These are phyloP conservation scores for Alternaria triticina DNA, from an alignment of 2,329 filamentous ascomycete species.

Conservation along the genomic window DNA sequence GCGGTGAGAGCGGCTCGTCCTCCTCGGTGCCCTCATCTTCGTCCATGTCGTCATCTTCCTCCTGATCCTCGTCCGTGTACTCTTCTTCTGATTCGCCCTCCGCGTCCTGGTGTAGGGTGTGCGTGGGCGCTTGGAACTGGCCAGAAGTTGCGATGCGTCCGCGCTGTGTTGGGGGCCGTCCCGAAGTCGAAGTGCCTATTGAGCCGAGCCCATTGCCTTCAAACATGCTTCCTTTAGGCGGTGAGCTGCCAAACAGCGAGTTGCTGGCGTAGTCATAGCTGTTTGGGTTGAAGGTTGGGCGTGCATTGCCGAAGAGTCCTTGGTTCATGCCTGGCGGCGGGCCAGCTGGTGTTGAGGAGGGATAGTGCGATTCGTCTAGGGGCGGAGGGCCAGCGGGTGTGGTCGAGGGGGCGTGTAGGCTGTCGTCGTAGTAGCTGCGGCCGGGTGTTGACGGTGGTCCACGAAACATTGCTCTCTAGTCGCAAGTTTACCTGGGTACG, in stretches of 20 bases:
- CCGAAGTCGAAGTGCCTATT: slow-evolving; percentile 37
- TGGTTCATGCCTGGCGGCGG: slow-evolving; percentile 54
- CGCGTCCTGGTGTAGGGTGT: slow-evolving; percentile 20
- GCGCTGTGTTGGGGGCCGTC: slow-evolving; percentile 36
- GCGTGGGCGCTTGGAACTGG: slow-evolving; percentile 43
- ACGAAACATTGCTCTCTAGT: slow-evolving; percentile 41
- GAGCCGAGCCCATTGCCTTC: slow-evolving; percentile 36
- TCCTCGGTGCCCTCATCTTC: slow-evolving; percentile 48
- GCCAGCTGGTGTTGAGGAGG: slow-evolving; percentile 64
- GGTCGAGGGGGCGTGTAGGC: slow-evolving; percentile 55
- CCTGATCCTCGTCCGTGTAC: slow-evolving; percentile 33
- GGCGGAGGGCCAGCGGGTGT: slow-evolving; percentile 65
- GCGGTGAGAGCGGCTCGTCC: slow-evolving; percentile 53
- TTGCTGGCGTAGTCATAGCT: slow-evolving; percentile 25
- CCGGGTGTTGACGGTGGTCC: slow-evolving; percentile 47
- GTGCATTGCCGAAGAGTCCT: slow-evolving; percentile 60
- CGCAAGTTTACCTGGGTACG: neutral
- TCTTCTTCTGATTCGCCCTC: slow-evolving; percentile 48
- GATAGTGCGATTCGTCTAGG: slow-evolving; percentile 47
- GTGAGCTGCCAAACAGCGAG: slow-evolving; percentile 40
- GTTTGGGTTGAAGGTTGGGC: slow-evolving; percentile 43
- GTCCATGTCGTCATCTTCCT: slow-evolving; percentile 45
- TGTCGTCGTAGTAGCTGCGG: slow-evolving; percentile 32
- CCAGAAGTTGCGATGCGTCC: slow-evolving; percentile 31
- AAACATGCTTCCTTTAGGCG: slow-evolving; percentile 37